These are phyloP conservation scores for Nothopassalora personata DNA, from an alignment of 2,329 filamentous ascomycete genomes.

Conservation along the genomic window DNA sequence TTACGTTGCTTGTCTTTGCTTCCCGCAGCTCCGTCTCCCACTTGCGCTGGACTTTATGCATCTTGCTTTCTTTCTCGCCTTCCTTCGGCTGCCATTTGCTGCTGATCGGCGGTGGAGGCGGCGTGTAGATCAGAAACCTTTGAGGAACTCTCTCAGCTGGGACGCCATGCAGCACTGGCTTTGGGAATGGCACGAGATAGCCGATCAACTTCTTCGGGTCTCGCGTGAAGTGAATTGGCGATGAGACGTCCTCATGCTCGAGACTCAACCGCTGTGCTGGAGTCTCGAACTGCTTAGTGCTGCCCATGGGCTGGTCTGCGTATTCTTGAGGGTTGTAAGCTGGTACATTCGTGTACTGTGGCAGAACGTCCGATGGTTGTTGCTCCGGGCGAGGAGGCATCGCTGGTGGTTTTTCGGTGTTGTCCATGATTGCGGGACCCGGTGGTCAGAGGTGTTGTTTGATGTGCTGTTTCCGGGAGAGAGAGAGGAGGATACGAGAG, in stretches of 20 bases:
- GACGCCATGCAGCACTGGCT: constrained; percentile 30
- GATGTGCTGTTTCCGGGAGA: neutral
- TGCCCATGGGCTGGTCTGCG: constrained; percentile 5
- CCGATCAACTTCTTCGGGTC: constrained; percentile 40
- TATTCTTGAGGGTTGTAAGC: constrained; percentile 15
- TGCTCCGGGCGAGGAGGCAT: constrained; percentile 12
- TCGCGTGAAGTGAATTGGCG: constrained; percentile 38
- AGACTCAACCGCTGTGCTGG: constrained; percentile 10
- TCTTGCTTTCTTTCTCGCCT: constrained; percentile 39
- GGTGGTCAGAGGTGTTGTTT: neutral
- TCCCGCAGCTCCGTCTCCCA: constrained; percentile 43
- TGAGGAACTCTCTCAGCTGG: constrained; percentile 33
- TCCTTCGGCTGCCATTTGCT: constrained; percentile 35
- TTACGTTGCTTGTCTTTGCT: constrained; percentile 34
- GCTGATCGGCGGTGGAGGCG: constrained; percentile 37
- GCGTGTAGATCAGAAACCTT: constrained; percentile 44
- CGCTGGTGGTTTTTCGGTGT: constrained; percentile 1
- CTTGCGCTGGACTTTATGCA: constrained; percentile 42
- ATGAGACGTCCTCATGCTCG: constrained; percentile 12
- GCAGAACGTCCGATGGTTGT: neutral
- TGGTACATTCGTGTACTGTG: constrained; percentile 4
- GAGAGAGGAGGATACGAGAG: neutral
- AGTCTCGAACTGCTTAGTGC: constrained; percentile 1
- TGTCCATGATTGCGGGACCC: neutral
- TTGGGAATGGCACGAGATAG: constrained; percentile 43